A percentile compares a stretch with the other conserved stretches of the same genome.
Conservation (phyloP, 2,329 filamentous ascomycete species). For the Lecanicillium sp. region DNA sequence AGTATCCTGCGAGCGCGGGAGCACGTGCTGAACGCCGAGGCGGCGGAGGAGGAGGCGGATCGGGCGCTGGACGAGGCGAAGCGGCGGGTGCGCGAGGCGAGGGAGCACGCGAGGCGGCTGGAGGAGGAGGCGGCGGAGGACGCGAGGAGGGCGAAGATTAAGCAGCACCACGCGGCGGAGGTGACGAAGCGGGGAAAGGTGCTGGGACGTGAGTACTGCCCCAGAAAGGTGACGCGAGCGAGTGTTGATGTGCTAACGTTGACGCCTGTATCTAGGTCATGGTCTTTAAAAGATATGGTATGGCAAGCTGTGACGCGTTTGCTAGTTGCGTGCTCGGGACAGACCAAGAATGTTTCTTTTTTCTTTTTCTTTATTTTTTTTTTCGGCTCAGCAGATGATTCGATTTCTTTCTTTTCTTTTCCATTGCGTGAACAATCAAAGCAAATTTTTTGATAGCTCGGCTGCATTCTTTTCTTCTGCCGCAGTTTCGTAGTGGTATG, state of each 20-base stretch:
- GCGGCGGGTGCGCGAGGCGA: slow-evolving; percentile 54
- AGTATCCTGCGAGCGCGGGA: slow-evolving; percentile 56
- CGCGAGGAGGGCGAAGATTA: slow-evolving; percentile 59
- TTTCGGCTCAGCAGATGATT: too few relatives aligned
- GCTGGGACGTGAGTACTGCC: slow-evolving; percentile 57
- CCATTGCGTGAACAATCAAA: too few relatives aligned
- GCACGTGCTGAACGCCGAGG: slow-evolving; percentile 56
- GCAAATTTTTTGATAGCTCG: too few relatives aligned
- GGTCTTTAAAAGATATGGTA: slow-evolving; percentile 5
- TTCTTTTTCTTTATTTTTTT: not conserved
- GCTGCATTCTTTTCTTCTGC: too few relatives aligned
- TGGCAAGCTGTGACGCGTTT: too few relatives aligned
- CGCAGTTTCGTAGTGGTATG: not conserved
- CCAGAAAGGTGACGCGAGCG: not conserved
- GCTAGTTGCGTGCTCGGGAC: too few relatives aligned
- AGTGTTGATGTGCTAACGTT: not conserved
- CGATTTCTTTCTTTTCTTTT: too few relatives aligned
- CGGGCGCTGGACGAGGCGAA: slow-evolving; percentile 54
- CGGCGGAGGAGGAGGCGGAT: slow-evolving; percentile 59
- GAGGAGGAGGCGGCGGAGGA: slow-evolving; percentile 62
- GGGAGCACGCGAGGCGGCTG: slow-evolving; percentile 55
- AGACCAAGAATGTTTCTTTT: not conserved
- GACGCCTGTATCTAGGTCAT: not conserved
- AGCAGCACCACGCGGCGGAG: slow-evolving; percentile 58
- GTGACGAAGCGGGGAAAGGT: slow-evolving; percentile 63